These are phyloP conservation scores for Solanum medicagineum DNA, from an alignment of 257 asterid species.

Conservation along the genomic window DNA sequence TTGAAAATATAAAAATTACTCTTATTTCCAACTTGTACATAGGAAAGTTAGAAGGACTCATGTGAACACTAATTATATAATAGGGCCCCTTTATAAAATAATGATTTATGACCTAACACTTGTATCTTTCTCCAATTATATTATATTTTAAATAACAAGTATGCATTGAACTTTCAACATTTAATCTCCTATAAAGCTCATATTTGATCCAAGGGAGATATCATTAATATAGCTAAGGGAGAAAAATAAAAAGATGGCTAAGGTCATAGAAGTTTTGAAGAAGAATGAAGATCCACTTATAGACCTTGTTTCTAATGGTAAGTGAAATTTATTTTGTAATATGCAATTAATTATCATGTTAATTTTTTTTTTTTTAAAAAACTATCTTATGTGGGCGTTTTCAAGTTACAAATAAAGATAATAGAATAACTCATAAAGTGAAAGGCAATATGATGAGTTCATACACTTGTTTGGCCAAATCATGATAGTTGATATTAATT, in stretches of 20 bases:
- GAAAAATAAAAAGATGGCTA: neutral
- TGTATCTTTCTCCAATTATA: neutral
- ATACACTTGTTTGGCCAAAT: neutral
- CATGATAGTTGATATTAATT: neutral
- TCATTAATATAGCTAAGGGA: neutral
- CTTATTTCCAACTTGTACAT: neutral
- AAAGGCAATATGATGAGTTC: neutral
- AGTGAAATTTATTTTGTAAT: neutral
- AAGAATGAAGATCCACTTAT: neutral
- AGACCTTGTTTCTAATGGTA: neutral
- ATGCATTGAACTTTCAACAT: neutral
- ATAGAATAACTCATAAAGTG: neutral
- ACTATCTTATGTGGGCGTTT: no score
- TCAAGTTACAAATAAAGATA: no score
- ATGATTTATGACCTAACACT: neutral
- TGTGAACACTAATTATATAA: neutral
- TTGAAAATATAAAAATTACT: no score
- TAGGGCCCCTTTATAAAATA: neutral
- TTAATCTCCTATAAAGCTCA: neutral
- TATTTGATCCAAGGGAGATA: neutral
- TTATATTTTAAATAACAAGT: neutral
- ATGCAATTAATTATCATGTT: neutral
- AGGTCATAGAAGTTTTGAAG: neutral
- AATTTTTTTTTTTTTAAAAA: no score
- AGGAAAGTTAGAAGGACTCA: neutral